Evolutionary conservation across 306 rosid genomes (phyloP), one percentile per base, ranked within the genome.

Genomic region (Pyrus betulifolia): DNA sequence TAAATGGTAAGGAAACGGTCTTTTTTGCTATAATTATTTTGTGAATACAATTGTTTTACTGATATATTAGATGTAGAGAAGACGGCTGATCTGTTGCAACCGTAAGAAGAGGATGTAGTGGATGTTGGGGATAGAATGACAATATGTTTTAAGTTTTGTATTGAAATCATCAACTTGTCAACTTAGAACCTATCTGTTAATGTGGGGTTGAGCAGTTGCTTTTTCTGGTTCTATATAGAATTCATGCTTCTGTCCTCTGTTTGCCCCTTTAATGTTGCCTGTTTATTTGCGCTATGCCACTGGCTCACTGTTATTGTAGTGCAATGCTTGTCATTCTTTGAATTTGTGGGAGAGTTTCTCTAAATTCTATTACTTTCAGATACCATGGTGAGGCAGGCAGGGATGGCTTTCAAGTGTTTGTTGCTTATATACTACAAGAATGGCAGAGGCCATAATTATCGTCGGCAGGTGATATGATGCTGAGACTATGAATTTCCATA

Each of bases 331-430:
- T 38, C 21, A 28, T 59, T 17, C 45, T 38, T 59, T 23, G 27
- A 74, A 28, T 40, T 40, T 35, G 23, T 74, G 45, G 17, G 45
- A 25, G 30, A 33, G 4, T 46, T 74, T 30, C 6, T 15, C 72
- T 54, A 55, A 72, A 49, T 78, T 67, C 55, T 64, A 69, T 82
- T 76, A 33, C 82, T 74, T 81, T 84, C 88, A 94, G 98, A 94
- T 84, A 83, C 89, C 60, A 67, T 89, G 88, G 88, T 81, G 82
- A 86, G 98, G 80, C 98, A 94, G 80, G 91, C 82, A 7, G 81
- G 87, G 6, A 94, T 92, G 98, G 96, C 92, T 82, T 79, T 89
- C 75, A 95, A 95, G 89, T 92, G 96, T 82, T 71, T 90, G 85
- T 79, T 95, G 75, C 93, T 95, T 70, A 77, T 92, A 59, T 88